A percentile compares a stretch with the other conserved stretches of the same genome.
phyloP scores from a whole-genome alignment of 805 yeast species.

The Candida hispaniensis region DNA sequence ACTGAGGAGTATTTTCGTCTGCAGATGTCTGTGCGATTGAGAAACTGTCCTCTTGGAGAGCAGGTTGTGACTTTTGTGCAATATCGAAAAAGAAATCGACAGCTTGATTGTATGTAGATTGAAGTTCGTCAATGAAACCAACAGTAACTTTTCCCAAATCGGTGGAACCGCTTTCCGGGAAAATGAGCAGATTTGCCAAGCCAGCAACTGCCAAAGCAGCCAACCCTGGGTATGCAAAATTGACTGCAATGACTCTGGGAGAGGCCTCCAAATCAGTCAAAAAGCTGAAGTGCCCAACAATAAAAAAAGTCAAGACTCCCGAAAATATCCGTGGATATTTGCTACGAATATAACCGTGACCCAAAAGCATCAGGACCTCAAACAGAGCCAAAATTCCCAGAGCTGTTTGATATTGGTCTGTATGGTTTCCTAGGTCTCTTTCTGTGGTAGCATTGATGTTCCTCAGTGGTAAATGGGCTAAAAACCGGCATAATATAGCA shows the following conservation, averaged over 20 bases:
- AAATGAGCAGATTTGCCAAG: slow-evolving; percentile 35
- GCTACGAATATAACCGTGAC: slow-evolving; percentile 42
- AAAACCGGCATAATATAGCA: slow-evolving; percentile 3
- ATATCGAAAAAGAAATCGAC: slow-evolving; percentile 31
- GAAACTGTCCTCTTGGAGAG: slow-evolving; percentile 6
- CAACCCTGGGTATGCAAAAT: slow-evolving; percentile 37
- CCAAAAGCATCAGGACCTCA: slow-evolving; percentile 38
- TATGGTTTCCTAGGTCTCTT: slow-evolving; percentile 2
- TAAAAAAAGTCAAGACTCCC: slow-evolving; percentile 27
- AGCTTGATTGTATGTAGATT: slow-evolving; percentile 32
- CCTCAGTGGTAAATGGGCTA: slow-evolving; percentile 3
- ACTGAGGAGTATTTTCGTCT: too few species aligned
- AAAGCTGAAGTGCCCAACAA: slow-evolving; percentile 42
- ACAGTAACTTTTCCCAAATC: slow-evolving; percentile 37
- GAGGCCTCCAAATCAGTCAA: slow-evolving; percentile 29
- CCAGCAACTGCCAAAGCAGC: slow-evolving; percentile 37
- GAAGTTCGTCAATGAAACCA: slow-evolving; percentile 33
- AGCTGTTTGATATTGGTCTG: slow-evolving; percentile 28
- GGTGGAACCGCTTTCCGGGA: slow-evolving; percentile 45
- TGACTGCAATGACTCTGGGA: slow-evolving; percentile 30
- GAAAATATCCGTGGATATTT: slow-evolving; percentile 29
- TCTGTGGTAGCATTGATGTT: not conserved
- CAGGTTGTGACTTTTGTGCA: slow-evolving; percentile 5
- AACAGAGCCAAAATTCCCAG: slow-evolving; percentile 36
- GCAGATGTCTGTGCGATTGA: too few species aligned